Percentiles rank a stretch among this genome's conserved stretches.
Evolutionary conservation across 169 alveolate genomes (phyloP).

Genomic region (Plasmodium coatneyi): DNA sequence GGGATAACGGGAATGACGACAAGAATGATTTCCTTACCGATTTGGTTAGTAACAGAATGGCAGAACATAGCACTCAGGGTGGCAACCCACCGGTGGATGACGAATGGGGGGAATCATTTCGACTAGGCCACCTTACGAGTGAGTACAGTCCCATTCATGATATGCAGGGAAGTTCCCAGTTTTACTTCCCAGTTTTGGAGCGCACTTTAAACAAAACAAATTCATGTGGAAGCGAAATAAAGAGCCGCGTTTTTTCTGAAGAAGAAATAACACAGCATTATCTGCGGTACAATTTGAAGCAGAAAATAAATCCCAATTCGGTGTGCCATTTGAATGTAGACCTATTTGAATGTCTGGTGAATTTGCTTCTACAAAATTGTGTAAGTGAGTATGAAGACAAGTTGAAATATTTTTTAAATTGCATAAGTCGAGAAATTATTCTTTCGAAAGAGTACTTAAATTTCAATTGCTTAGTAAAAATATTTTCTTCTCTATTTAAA

Average conservation of each 20-base stretch:
- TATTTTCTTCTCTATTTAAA: constrained; percentile 39
- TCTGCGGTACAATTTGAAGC: neutral
- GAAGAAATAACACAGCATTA: neutral
- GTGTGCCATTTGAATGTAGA: constrained; percentile 48
- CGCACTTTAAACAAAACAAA: neutral
- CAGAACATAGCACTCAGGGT: neutral
- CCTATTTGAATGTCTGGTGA: constrained; percentile 43
- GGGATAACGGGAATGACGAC: neutral
- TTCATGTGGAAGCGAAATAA: neutral
- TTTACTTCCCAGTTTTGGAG: neutral
- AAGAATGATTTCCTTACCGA: neutral
- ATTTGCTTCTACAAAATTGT: constrained; percentile 27
- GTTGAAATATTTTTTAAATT: constrained; percentile 29
- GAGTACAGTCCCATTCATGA: neutral
- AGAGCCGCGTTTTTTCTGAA: neutral
- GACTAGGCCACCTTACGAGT: neutral
- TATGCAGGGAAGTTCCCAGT: neutral
- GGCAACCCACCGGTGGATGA: neutral
- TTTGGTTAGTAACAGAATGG: neutral
- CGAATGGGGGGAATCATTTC: neutral
- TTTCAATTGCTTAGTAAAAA: constrained; percentile 30
- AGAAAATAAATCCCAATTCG: constrained; percentile 1
- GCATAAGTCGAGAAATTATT: constrained; percentile 52
- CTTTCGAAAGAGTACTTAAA: constrained; percentile 36
- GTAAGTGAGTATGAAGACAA: constrained; percentile 29